Evolutionary conservation across 345 rosid genomes (phyloP), one percentile per base, ranked within the genome.

Genomic region (Mallotus nudiflorus): DNA sequence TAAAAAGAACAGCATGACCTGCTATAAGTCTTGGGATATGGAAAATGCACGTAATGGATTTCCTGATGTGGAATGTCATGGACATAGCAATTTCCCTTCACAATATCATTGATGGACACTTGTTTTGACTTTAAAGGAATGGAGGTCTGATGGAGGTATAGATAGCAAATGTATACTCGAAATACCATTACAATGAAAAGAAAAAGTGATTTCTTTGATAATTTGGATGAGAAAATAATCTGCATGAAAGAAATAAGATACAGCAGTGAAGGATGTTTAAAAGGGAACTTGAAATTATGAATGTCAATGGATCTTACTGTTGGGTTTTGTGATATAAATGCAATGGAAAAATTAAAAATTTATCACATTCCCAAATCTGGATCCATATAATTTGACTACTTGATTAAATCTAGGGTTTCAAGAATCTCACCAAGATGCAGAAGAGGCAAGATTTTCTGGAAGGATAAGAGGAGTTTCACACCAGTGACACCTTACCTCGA

Each of bases 11-110:
- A 15, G 10, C 59, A 25, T 54, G 81, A 92, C 97, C 97, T 77
- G 70, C 69, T 85, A 78, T 88, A 90, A 75, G 92, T 88, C 63
- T 81, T 71, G 6, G 97, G 97, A 68, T 68, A 73, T 18, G 96
- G 97, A 81, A 85, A 88, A 71, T 92, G 96, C 78, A 86, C 54
- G n/a, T 50, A 45, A 15, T 45, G 49, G 49, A 45, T 2, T 45
- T 45, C 24, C n/a, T 50, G 24, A 50, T 22, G 49, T 45, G 49
- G 49, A 15, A 45, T 45, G 49, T 15, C 49, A 50, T 50, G 54
- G 54, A 50, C n/a, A 19, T 50, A 20, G 9, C 54, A 50, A 50
- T 9, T 50, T 18, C 4, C 24, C 20, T 20, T 50, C 24, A 18
- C n/a, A 24, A 45, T 45, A 45, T 45, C 49, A 3, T 45, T 45